Conservation (phyloP, 2,329 filamentous ascomycete species). For the Sarocladiaceae sp. region DNA sequence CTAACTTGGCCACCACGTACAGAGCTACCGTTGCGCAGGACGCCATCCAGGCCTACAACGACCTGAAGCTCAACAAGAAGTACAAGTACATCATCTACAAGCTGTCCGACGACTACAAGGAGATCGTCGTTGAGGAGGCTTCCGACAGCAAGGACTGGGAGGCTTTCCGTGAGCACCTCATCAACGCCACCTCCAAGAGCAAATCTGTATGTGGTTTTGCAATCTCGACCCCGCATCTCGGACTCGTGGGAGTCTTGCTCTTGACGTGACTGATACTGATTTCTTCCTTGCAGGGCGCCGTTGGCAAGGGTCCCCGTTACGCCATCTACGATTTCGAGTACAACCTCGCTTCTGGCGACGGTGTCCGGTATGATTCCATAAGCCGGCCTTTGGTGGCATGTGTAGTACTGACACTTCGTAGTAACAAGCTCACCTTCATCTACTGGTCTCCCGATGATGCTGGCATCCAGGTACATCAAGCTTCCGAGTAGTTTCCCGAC, state of each 20-base stretch:
- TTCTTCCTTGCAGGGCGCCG: slow-evolving; percentile 41
- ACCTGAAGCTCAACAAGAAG: slow-evolving; percentile 78
- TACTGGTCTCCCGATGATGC: slow-evolving; percentile 81
- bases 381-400: no score
- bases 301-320: slow-evolving; percentile 70
- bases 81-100: slow-evolving; percentile 87
- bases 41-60: slow-evolving; percentile 70
- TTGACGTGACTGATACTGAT: slow-evolving; percentile 1
- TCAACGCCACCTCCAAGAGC: slow-evolving; percentile 69
- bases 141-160: slow-evolving; percentile 66
- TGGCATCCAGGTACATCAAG: slow-evolving; percentile 61
- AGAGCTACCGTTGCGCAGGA: slow-evolving; percentile 71
- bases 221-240: not conserved
- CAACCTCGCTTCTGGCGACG: slow-evolving; percentile 66
- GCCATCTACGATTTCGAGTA: slow-evolving; percentile 85
- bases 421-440: slow-evolving; percentile 77
- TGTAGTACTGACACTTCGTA: slow-evolving; percentile 25
- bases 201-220: slow-evolving; percentile 52
- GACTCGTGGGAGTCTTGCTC: not conserved
- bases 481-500: not conserved
- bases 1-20: slow-evolving; percentile 14
- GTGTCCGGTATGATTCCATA: slow-evolving; percentile 51
- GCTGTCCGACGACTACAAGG: slow-evolving; percentile 76
- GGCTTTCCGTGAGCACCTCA: slow-evolving; percentile 70
- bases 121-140: slow-evolving; percentile 76